Base-by-base conservation (phyloP, 169 alveolate species). In the Cryptosporidium sp. region DNA sequence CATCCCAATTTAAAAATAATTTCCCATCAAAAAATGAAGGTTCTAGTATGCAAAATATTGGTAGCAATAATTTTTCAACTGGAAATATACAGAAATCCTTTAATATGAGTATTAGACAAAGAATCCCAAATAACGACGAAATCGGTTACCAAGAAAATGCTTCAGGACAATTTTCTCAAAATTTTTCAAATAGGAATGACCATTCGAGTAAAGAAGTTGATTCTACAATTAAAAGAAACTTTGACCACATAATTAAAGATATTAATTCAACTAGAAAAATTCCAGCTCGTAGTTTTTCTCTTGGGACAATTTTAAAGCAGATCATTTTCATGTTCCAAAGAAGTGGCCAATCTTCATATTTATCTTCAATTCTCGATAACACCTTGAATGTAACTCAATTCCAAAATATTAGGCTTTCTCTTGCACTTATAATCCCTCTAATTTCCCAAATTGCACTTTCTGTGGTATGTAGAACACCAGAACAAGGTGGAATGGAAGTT, bases 281-380 rank as follows among this genome's bases (percentile, higher is more conserved):
- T 21, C 89, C 89, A 14, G 61, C 69, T n/a, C 68, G 62, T 0
- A 44, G 75, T 14, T 80, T 80, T 42, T 60, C 80, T n/a, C 35
- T 80, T 62, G 60, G 52, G 23, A 65, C 75, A 2, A 80, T 80
- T 7, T 23, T 62, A 10, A 80, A 80, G 53, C 89, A 80, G 26
- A 14, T 80, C 7, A 62, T 80, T 23, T 80, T 44, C 39, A 80
- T 39, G 26, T 62, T 80, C 35, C 89, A 80, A 80, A 80, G 75
- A 80, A 80, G 89, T 80, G 89, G 89, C 16, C 89, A 80, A 53
- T 80, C 89, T 37, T 60, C 89, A 14, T 80, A 80, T 33, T 65
- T 80, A 62, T 60, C 89, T 21, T 60, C 80, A 42, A 62, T 80
- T 33, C 44, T 80, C 18, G 89, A 80, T 33, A 80, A 80, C 26